Percentiles rank a stretch among this genome's conserved stretches.
Conservation (phyloP, 2,329 filamentous ascomycete genomes). For the Trichophyton schoenleinii region DNA sequence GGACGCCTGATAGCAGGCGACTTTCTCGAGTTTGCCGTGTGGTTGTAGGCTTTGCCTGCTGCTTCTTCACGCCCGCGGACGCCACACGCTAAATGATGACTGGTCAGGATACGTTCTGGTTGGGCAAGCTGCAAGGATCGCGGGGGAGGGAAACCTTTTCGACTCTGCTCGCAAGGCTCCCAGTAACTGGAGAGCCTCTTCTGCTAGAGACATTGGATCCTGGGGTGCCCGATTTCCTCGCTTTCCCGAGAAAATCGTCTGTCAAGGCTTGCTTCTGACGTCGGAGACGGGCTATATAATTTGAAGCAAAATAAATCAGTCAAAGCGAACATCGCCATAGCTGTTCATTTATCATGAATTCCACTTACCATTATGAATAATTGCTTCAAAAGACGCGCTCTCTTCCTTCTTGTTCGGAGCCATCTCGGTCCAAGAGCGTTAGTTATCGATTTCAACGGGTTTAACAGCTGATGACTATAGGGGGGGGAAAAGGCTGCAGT, state of each 20-base stretch:
- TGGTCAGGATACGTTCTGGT: background rate
- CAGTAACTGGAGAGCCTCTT: conserved; percentile 33
- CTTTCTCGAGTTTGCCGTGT: conserved; percentile 7
- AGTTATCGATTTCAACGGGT: no score
- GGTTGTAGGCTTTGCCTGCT: background rate
- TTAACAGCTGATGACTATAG: background rate
- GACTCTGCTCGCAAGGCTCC: conserved; percentile 46
- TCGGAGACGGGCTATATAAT: conserved; percentile 37
- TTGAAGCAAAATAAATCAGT: background rate
- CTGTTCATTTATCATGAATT: conserved; percentile 7
- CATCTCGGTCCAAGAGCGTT: conserved; percentile 1
- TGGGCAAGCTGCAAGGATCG: background rate
- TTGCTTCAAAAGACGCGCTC: conserved; percentile 38
- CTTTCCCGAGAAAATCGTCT: conserved; percentile 46
- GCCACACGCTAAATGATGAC: conserved; percentile 7
- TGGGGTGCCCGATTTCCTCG: conserved; percentile 38
- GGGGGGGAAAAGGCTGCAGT: background rate
- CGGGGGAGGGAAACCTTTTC: conserved; percentile 36
- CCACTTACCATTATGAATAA: conserved; percentile 39
- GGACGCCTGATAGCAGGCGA: conserved; percentile 6
- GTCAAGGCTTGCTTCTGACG: conserved; percentile 46
- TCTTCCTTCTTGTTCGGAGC: conserved; percentile 22
- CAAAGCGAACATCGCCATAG: conserved; percentile 1
- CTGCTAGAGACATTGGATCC: conserved; percentile 24
- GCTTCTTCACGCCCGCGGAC: conserved; percentile 3